These are phyloP conservation scores for Phoma sp. DNA, from an alignment of 2,329 filamentous ascomycete genomes.

Conservation along the genomic window DNA sequence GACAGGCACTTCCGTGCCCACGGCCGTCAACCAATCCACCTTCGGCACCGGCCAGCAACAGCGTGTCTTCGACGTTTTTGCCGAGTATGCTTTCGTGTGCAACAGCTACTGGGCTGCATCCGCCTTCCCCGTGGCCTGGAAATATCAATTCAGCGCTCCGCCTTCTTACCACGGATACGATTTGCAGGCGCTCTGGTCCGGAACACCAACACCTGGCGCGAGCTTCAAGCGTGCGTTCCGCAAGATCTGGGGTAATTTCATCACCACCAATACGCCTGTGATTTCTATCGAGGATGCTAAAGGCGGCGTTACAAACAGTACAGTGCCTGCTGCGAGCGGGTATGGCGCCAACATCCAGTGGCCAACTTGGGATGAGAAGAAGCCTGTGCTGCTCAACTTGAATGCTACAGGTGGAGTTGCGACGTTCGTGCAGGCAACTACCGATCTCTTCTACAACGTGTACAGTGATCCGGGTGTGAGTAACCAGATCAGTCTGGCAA, in stretches of 20 bases:
- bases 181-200: conserved; percentile 40
- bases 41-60: conserved; percentile 44
- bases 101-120: conserved; percentile 50
- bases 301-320: conserved; percentile 31
- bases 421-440: conserved; percentile 23
- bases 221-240: conserved; percentile 43
- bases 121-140: conserved; percentile 44
- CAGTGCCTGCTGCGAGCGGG: conserved; percentile 24
- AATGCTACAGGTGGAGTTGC: conserved; percentile 41
- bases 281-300: conserved; percentile 39
- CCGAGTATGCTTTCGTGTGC: conserved; percentile 54
- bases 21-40: conserved; percentile 38
- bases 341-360: conserved; percentile 31
- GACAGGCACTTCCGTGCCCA: conserved; percentile 26
- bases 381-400: conserved; percentile 31
- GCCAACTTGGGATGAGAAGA: conserved; percentile 33
- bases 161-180: conserved; percentile 44
- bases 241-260: conserved; percentile 44
- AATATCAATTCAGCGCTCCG: conserved; percentile 40
- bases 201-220: conserved; percentile 28
- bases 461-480: conserved; percentile 42
- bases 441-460: conserved; percentile 35
- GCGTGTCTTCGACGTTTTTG: conserved; percentile 52
- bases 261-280: conserved; percentile 33
- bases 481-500: conserved; percentile 36